Percentiles rank a stretch among this genome's conserved stretches.
These are phyloP conservation scores for Cercospora citrullina DNA, from an alignment of 2,329 filamentous ascomycete genomes.

Conservation along the genomic window DNA sequence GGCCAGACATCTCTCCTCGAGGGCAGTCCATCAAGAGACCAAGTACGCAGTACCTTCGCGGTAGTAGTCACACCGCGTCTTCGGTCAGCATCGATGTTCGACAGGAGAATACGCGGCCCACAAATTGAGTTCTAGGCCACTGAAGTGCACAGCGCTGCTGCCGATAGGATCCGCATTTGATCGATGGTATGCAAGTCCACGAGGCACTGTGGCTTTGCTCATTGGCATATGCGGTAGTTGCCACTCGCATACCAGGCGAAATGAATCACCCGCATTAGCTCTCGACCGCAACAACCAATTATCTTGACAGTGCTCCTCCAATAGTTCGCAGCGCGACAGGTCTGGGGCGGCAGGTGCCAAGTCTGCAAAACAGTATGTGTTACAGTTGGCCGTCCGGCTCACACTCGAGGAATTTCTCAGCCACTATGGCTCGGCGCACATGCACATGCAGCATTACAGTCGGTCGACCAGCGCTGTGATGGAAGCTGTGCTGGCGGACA, in stretches of 20 bases:
- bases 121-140: not conserved
- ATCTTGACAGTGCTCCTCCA: not conserved
- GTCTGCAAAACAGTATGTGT: conserved; percentile 11
- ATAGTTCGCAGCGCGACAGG: not conserved
- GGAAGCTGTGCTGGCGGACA: conserved; percentile 21
- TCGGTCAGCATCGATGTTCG: conserved; percentile 1
- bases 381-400: conserved; percentile 10
- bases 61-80: not conserved
- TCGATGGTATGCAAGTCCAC: not conserved
- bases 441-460: conserved; percentile 1
- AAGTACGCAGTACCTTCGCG: not conserved
- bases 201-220: conserved; percentile 7
- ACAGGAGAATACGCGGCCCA: conserved; percentile 10
- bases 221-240: not conserved
- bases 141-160: not conserved
- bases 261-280: conserved; percentile 6
- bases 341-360: conserved; percentile 2
- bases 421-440: conserved; percentile 5
- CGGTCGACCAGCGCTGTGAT: conserved; percentile 4
- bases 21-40: not conserved
- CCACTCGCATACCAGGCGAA: conserved; percentile 8
- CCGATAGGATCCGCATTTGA: not conserved
- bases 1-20: conserved; percentile 6
- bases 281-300: not conserved
- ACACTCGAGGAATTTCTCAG: not conserved